phyloP scores from a whole-genome alignment of 2,329 filamentous ascomycete genomes.

The Zopfia rhizophila region DNA sequence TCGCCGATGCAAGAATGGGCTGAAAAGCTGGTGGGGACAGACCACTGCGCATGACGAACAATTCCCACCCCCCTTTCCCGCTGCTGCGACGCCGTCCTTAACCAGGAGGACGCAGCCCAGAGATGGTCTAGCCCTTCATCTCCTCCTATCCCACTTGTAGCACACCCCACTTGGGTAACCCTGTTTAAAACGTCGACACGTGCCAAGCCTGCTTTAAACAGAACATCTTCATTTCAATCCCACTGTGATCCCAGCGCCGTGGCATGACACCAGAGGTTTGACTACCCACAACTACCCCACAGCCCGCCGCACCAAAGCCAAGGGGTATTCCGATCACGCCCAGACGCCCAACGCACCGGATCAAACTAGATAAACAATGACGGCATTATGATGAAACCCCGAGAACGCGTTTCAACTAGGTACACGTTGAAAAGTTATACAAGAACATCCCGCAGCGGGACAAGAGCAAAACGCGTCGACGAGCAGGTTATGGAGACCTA shows the following conservation, averaged over 20 bases:
- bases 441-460: not conserved
- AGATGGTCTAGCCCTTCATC: no score
- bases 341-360: conserved; percentile 12
- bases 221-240: conserved; percentile 23
- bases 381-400: conserved; percentile 3
- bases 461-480: no score
- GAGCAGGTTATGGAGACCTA: conserved; percentile 1
- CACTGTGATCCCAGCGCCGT: conserved; percentile 2
- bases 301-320: conserved; percentile 7
- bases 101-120: no score
- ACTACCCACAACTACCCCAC: conserved; percentile 5
- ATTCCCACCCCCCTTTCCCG: no score
- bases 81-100: no score
- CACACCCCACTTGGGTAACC: no score
- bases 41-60: no score
- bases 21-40: not conserved
- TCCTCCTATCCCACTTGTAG: no score
- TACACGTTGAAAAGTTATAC: not conserved
- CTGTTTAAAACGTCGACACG: no score
- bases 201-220: conserved; percentile 14
- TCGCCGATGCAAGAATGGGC: not conserved
- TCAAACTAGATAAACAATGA: conserved; percentile 12
- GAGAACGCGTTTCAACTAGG: not conserved
- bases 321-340: conserved; percentile 19
- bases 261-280: conserved; percentile 11